Evolutionary conservation across 495 filamentous ascomycete genomes (phyloP).

Genomic region (Lophium mytilinum): DNA sequence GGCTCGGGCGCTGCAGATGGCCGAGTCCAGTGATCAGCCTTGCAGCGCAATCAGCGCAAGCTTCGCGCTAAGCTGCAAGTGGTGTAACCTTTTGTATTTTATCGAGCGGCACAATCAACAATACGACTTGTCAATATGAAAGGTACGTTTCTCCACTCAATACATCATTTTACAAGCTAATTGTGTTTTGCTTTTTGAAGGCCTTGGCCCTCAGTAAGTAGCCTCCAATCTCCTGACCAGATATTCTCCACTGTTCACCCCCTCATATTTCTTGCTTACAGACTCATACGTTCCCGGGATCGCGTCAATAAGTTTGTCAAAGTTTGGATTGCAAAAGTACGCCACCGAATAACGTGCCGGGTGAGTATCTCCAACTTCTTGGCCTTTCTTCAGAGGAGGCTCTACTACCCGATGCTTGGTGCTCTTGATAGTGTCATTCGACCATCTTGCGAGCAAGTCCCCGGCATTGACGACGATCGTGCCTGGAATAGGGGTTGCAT

Average conservation of each 20-base stretch:
- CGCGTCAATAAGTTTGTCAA: constrained; percentile 67
- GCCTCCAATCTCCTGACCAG: constrained; percentile 68
- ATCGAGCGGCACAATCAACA: no score
- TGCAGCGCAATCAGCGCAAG: no score
- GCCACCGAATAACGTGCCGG: constrained; percentile 63
- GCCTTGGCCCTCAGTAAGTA: constrained; percentile 39
- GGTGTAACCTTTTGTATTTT: no score
- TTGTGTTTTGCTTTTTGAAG: no score
- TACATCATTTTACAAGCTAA: no score
- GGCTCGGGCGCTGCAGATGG: no score
- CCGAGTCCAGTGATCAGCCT: no score
- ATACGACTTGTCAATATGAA: no score
- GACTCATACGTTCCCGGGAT: constrained; percentile 76
- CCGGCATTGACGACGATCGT: constrained; percentile 90
- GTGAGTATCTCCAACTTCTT: constrained; percentile 39
- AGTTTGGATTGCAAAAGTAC: constrained; percentile 88
- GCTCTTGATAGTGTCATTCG: constrained; percentile 79
- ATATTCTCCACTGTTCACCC: constrained; percentile 75
- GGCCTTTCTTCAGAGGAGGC: constrained; percentile 46
- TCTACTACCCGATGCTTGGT: constrained; percentile 88
- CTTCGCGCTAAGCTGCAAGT: no score
- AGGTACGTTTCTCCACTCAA: no score
- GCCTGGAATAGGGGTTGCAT: constrained; percentile 72
- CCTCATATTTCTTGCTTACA: constrained; percentile 65
- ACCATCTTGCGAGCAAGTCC: constrained; percentile 82